These are phyloP conservation scores for Fusarium sp. DNA, from an alignment of 2,329 filamentous ascomycete species.

Conservation along the genomic window DNA sequence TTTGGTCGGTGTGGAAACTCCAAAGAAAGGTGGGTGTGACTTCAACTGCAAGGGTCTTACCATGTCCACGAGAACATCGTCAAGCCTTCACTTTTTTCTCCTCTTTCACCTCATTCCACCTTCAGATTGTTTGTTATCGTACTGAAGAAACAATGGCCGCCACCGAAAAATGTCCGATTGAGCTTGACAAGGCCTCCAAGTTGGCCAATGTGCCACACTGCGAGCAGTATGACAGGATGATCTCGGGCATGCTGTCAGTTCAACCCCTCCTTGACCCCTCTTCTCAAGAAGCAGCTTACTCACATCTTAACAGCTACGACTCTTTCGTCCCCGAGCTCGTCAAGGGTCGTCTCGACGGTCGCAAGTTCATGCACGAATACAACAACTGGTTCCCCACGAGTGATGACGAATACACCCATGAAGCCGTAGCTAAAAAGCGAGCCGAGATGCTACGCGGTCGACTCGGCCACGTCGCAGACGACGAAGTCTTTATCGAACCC, in stretches of 20 bases:
- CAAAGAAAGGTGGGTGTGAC: not conserved
- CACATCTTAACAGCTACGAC: slow-evolving; percentile 54
- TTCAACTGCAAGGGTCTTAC: not conserved
- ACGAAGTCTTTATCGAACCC: slow-evolving; percentile 65
- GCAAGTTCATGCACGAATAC: slow-evolving; percentile 62
- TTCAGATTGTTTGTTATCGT: not conserved
- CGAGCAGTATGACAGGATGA: slow-evolving; percentile 73
- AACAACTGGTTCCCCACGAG: slow-evolving; percentile 61
- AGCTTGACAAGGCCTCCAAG: slow-evolving; percentile 27
- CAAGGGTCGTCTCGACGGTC: slow-evolving; percentile 58
- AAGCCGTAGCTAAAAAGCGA: slow-evolving; percentile 38
- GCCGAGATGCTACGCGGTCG: slow-evolving; percentile 54
- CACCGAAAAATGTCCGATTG: slow-evolving; percentile 7
- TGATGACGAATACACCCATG: not conserved
- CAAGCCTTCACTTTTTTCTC: not conserved
- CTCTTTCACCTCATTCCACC: not conserved
- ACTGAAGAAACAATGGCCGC: slow-evolving; percentile 18
- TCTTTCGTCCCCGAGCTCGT: slow-evolving; percentile 56
- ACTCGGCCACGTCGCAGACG: slow-evolving; percentile 55
- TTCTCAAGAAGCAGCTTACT: not conserved
- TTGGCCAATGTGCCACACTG: slow-evolving; percentile 65
- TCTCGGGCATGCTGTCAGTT: slow-evolving; percentile 68
- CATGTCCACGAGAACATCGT: not conserved
- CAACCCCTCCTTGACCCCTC: not conserved
- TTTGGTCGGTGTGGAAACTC: not conserved